A percentile compares a stretch with the other conserved stretches of the same genome.
phyloP scores from a whole-genome alignment of 768 basidiomycete genomes.

The Tremella yokohamensis region DNA sequence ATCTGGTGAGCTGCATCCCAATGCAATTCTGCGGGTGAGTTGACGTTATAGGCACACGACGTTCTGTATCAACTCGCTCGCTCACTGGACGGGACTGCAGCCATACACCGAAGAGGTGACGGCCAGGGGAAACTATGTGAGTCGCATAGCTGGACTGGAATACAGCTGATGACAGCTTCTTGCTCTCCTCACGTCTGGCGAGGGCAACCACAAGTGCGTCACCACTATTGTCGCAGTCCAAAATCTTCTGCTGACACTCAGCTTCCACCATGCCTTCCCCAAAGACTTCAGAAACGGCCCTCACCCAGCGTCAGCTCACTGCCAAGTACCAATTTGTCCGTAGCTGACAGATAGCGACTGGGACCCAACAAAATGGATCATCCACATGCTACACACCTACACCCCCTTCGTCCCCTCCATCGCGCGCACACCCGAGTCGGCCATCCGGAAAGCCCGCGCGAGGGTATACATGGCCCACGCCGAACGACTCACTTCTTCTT shows the following conservation, averaged over 20 bases:
- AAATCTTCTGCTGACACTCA: constrained; percentile 6
- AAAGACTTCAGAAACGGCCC: constrained; percentile 65
- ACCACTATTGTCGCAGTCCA: background rate
- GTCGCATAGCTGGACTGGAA: constrained; percentile 24
- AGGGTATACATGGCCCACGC: constrained; percentile 43
- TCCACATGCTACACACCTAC: constrained; percentile 56
- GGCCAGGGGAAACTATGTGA: constrained; percentile 68
- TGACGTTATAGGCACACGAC: constrained; percentile 41
- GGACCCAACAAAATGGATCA: constrained; percentile 81
- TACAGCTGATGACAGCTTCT: constrained; percentile 55
- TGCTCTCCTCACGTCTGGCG: constrained; percentile 67
- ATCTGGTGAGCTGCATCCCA: constrained; percentile 63
- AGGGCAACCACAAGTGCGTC: constrained; percentile 67
- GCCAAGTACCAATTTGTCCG: background rate
- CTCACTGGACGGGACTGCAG: constrained; percentile 77
- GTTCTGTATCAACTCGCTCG: constrained; percentile 55
- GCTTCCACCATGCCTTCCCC: constrained; percentile 67
- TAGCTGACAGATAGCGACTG: constrained; percentile 61
- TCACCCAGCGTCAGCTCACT: constrained; percentile 37
- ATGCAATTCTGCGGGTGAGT: constrained; percentile 34
- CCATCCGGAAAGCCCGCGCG: constrained; percentile 43
- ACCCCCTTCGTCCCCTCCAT: constrained; percentile 46
- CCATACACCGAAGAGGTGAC: constrained; percentile 77
- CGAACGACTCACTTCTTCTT: constrained; percentile 27
- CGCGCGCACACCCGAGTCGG: constrained; percentile 38